Evolutionary conservation across 495 filamentous ascomycete genomes (phyloP), one percentile per base, ranked within the genome.

Genomic region (Podospora bellae-mahoneyi): DNA sequence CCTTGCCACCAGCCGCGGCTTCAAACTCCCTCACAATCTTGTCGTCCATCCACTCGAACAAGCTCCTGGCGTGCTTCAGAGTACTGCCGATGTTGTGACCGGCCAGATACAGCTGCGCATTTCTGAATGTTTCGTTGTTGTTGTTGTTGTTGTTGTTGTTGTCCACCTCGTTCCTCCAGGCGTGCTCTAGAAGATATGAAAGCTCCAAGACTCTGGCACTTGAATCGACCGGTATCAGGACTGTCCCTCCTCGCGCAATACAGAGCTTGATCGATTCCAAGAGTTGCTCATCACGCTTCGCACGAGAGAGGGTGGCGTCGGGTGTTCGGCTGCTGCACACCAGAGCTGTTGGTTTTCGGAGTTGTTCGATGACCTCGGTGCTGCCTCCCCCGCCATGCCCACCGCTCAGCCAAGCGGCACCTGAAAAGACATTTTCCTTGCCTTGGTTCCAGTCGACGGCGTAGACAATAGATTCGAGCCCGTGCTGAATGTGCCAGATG

Each of bases 1-100:
- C 81, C 4, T 77, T 71, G 1, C 76, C 79, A 60, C 84, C 84
- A 1, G 84, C 90, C 2, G 90, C 88, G 2, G 90, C 88, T 78
- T 99, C 96, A 66, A 97, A 96, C 69, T 97, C 93, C 60, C 90
- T 86, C 64, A 96, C 87, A 62, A 99, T 93, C 61, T 85, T 89
- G 72, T 97, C 93, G 73, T 97, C 93, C 93, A 97, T 98, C 95
- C 95, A 99, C 76, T 99, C 95, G 64, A 98, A 80, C 93, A 98
- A 97, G 76, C 94, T 97, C 69, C 93, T 85, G 18, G 94, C 91
- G 65, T 96, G 89, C 66, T 90, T 82, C 89, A 97, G 92, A 1
- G 92, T 94, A 27, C 91, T 91, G 63, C 88, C 85, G 64, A 90
- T 88, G 69, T 89, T 94, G 60, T 86, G 89, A 20, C 92, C 92